Base-by-base conservation (phyloP, 2,329 filamentous ascomycete genomes). In the Neodidymelliopsis sp. region DNA sequence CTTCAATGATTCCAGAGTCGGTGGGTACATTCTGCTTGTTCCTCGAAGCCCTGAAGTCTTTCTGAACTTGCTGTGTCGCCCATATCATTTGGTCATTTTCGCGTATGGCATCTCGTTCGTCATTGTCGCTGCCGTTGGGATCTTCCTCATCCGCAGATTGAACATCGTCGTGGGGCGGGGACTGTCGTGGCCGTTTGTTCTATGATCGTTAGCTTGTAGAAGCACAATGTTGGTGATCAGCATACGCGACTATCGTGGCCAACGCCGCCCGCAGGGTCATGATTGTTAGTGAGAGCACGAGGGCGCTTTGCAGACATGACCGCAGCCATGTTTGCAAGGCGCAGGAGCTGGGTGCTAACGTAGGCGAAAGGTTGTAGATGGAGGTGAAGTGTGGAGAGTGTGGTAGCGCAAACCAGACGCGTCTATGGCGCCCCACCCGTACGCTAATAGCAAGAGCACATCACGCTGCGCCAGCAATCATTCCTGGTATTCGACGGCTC, bases 1-100 rank as follows among this genome's bases (percentile, higher is more conserved):
- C 87, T 71, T 96, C 88, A 35, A 97, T 88, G 44, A 97, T 93
- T 1, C 91, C 92, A 60, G 89, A 87, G 28, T 95, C 88, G 0
- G 90, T 87, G 1, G 88, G 83, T 28, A 84, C 80, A 61, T 96
- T 97, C 16, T 63, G 54, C 46, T 54, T 54, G 16, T 64, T 53
- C 31, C 56, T 54, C 13, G 45, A 59, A 6, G 57, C 54, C 20
- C 46, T 43, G 18, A 68, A 57, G 30, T 65, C 62, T 27, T 56
- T 64, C 35, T 60, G 49, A 22, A 70, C 64, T 19, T 61, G 60
- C 47, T 72, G 69, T 25, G 67, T 69, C 3, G 63, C 60, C 49
- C 60, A 66, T 22, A 55, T 24, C 47, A 59, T 59, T n/a, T 59
- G 58, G 10, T 59, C 58, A 7, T 65, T 54, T 9, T 67, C 62